Percentiles rank a stretch among this genome's conserved stretches.
Conservation (phyloP, 352 stramenopile species). For the Blastocystis sp. region DNA sequence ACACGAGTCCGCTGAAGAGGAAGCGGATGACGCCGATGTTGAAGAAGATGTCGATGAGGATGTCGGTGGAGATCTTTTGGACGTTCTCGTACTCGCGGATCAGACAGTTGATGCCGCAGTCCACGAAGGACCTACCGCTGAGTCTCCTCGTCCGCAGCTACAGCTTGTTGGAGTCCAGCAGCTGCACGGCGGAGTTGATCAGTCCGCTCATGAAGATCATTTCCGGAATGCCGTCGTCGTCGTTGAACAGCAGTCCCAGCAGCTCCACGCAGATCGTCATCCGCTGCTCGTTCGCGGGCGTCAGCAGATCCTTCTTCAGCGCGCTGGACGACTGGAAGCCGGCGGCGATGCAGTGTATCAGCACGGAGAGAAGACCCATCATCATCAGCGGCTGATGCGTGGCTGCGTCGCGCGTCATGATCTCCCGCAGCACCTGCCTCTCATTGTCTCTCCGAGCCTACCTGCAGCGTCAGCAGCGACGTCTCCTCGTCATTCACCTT, state of each 20-base stretch:
- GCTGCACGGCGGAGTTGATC: not conserved
- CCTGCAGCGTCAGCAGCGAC: not conserved
- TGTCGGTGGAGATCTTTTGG: not conserved
- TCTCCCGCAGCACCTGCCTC: not conserved
- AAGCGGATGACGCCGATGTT: not conserved
- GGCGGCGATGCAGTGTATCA: not conserved
- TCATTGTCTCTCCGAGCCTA: not conserved
- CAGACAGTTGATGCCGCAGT: not conserved
- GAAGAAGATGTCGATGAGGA: slow-evolving; percentile 21
- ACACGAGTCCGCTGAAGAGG: not conserved
- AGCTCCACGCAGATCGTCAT: not conserved
- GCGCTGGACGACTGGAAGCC: not conserved
- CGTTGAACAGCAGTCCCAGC: not conserved
- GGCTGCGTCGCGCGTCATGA: not conserved
- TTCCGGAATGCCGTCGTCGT: not conserved
- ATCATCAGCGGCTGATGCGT: not conserved
- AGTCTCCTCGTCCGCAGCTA: not conserved
- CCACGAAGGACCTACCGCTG: not conserved
- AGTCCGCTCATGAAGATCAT: slow-evolving; percentile 7
- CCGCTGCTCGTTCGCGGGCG: not conserved
- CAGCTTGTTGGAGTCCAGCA: not conserved
- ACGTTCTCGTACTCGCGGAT: slow-evolving; percentile 23
- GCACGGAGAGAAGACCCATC: slow-evolving; percentile 7
- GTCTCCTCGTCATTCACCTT: not conserved
- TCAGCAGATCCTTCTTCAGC: not conserved